Percentiles rank a stretch among this genome's conserved stretches.
Conservation (phyloP, 306 rosid species). For the Inga laurina region DNA sequence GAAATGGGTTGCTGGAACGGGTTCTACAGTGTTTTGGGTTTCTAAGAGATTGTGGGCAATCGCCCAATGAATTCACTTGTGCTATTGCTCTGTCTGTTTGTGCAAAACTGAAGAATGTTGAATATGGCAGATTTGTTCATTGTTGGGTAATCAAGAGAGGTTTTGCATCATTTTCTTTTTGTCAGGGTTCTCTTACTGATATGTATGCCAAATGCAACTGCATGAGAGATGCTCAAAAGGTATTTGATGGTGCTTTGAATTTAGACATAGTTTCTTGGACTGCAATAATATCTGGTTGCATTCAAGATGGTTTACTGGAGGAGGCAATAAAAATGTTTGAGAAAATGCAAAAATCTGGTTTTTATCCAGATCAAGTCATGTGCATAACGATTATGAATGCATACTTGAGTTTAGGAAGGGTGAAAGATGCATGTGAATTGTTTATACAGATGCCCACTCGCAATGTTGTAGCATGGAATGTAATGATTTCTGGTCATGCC, state of each 20-base stretch:
- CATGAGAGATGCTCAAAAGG: constrained; percentile 48
- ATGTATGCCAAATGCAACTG: constrained; percentile 62
- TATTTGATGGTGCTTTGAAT: constrained; percentile 42
- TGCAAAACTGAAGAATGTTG: constrained; percentile 48
- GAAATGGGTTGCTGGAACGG: constrained; percentile 34
- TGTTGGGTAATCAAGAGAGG: constrained; percentile 53
- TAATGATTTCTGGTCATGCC: constrained; percentile 86
- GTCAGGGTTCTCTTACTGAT: constrained; percentile 65
- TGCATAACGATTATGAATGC: constrained; percentile 66
- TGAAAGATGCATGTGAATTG: constrained; percentile 49
- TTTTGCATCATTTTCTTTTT: constrained; percentile 42
- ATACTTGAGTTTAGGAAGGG: constrained; percentile 45
- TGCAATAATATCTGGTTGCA: constrained; percentile 66
- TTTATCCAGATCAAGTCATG: constrained; percentile 57
- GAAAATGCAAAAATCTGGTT: constrained; percentile 51
- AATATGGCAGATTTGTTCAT: constrained; percentile 62
- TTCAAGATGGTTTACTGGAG: constrained; percentile 49
- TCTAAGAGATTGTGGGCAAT: constrained; percentile 36
- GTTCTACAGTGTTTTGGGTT: constrained; percentile 45
- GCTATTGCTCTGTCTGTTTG: constrained; percentile 62
- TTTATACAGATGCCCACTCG: constrained; percentile 51
- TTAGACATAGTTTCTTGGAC: constrained; percentile 67
- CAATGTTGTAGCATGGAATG: constrained; percentile 85
- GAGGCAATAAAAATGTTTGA: constrained; percentile 64
- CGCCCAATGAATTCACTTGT: constrained; percentile 58